Evolutionary conservation across 805 yeast genomes (phyloP).

Genomic region (Barnettozyma siamensis): DNA sequence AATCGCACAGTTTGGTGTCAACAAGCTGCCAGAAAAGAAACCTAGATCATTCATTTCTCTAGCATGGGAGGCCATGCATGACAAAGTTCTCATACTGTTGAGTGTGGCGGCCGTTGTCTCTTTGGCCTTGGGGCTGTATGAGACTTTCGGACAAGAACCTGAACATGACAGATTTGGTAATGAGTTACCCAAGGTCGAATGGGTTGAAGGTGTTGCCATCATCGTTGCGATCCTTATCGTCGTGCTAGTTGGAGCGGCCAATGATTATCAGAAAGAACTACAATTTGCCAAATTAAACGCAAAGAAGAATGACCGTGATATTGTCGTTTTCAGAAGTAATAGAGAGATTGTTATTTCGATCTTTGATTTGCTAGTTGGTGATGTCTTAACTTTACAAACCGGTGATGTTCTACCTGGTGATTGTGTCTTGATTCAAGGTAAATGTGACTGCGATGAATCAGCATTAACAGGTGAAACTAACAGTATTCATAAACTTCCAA

Average conservation of each 20-base stretch:
- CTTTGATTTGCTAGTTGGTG: conserved; percentile 80
- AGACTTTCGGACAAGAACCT: conserved; percentile 80
- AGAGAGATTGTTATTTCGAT: conserved; percentile 63
- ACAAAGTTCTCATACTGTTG: conserved; percentile 80
- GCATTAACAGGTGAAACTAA: conserved; percentile 92
- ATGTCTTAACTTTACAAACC: conserved; percentile 73
- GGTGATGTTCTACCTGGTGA: conserved; percentile 96
- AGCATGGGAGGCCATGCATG: conserved; percentile 82
- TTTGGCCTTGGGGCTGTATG: conserved; percentile 84
- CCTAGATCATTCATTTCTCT: conserved; percentile 62
- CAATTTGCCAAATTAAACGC: conserved; percentile 86
- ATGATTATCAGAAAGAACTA: conserved; percentile 93
- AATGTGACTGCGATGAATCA: conserved; percentile 85
- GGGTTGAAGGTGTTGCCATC: conserved; percentile 99
- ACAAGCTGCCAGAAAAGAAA: conserved; percentile 65
- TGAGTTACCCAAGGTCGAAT: conserved; percentile 77
- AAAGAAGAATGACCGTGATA: conserved; percentile 77
- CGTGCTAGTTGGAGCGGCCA: conserved; percentile 89
- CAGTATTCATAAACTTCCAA: conserved; percentile 65
- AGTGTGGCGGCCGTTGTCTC: conserved; percentile 86
- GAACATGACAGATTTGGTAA: conserved; percentile 75
- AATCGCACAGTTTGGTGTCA: conserved; percentile 53
- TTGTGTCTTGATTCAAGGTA: conserved; percentile 66
- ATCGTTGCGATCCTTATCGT: conserved; percentile 87
- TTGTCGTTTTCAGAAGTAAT: conserved; percentile 73